Percentiles rank a stretch among this genome's conserved stretches.
Conservation (phyloP, 331 rosid genomes). For the Quercus tomentella region DNA sequence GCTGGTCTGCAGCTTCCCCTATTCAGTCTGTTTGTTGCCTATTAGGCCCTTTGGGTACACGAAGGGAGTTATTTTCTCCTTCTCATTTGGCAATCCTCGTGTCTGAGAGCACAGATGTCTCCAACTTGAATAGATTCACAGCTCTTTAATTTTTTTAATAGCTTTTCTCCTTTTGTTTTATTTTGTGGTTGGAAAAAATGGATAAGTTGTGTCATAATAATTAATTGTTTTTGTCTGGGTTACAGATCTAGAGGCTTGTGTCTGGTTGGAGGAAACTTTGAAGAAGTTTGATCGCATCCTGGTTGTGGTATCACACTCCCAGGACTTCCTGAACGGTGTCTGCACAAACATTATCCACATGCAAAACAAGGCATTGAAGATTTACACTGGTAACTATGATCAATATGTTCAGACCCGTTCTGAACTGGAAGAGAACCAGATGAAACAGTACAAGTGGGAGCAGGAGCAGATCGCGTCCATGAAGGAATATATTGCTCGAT, state of each 20-base stretch:
- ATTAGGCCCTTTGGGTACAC: background rate
- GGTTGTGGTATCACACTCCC: constrained; percentile 96
- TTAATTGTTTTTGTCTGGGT: background rate
- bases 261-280: constrained; percentile 95
- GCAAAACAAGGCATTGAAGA: constrained; percentile 83
- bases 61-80: background rate
- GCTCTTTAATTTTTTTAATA: background rate
- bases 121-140: background rate
- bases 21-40: background rate
- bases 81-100: background rate
- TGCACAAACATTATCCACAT: constrained; percentile 98
- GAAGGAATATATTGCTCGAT: constrained; percentile 99
- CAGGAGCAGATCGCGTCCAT: constrained; percentile 91
- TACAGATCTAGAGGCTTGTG: constrained; percentile 98
- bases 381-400: constrained; percentile 85
- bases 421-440: constrained; percentile 95
- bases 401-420: constrained; percentile 96
- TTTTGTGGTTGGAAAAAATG: background rate
- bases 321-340: constrained; percentile 94
- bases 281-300: constrained; percentile 89
- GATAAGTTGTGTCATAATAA: background rate
- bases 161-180: background rate
- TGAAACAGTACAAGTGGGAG: constrained; percentile 98
- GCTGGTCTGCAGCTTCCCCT: background rate
- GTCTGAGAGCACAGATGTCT: background rate